These are phyloP conservation scores for Boletus reticuloceps DNA, from an alignment of 768 basidiomycete species.

Conservation along the genomic window DNA sequence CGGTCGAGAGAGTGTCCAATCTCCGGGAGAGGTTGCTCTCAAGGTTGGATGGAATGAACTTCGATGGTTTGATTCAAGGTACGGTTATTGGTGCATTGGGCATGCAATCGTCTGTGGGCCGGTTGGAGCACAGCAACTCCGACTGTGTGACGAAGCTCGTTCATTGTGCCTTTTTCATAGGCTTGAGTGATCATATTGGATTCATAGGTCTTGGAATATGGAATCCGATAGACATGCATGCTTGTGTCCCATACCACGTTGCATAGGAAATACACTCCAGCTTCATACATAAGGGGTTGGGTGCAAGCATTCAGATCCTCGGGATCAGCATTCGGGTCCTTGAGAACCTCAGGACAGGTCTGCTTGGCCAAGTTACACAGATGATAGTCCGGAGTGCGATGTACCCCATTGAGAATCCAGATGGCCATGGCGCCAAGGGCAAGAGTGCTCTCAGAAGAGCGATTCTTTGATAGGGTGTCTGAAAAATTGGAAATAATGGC, in stretches of 20 bases:
- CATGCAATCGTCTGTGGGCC: too few species aligned
- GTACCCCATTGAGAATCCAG: constrained; percentile 3
- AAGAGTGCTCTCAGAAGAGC: neutral
- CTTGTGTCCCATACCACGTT: neutral
- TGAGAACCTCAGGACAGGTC: neutral
- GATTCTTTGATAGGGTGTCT: neutral
- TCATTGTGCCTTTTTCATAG: neutral
- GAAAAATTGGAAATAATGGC: neutral
- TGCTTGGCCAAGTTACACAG: neutral
- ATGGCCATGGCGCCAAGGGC: constrained; percentile 1
- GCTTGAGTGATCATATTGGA: neutral
- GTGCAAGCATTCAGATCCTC: neutral
- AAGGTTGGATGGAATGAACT: neutral
- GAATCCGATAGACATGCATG: neutral
- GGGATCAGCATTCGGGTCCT: neutral
- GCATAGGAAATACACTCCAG: constrained; percentile 2
- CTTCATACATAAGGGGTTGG: constrained; percentile 3
- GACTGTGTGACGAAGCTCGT: too few species aligned
- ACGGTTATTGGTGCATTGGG: too few species aligned
- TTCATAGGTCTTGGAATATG: neutral
- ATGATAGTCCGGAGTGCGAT: neutral
- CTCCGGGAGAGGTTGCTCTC: neutral
- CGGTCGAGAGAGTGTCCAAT: neutral
- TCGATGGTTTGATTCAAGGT: too few species aligned
- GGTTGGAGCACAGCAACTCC: too few species aligned